Evolutionary conservation across 768 basidiomycete species (phyloP).

Genomic region (Lyophyllum atratum): DNA sequence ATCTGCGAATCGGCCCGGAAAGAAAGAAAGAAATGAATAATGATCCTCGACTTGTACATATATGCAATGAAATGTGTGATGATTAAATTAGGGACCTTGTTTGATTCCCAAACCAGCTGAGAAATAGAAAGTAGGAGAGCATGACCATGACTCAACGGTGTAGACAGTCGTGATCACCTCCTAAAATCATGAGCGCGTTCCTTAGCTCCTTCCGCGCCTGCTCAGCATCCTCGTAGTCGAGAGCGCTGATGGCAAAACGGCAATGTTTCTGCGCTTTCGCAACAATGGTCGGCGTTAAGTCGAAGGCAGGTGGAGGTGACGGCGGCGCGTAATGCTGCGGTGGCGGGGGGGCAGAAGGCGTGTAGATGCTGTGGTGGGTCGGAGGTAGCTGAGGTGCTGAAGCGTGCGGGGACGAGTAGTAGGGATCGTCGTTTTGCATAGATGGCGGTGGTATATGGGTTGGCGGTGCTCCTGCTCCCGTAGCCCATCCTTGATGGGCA

Average conservation of each 20-base stretch:
- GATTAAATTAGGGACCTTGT: not conserved
- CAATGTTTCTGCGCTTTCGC: constrained; percentile 89
- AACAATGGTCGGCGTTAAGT: constrained; percentile 66
- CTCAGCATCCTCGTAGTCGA: constrained; percentile 93
- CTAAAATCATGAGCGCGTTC: constrained; percentile 69
- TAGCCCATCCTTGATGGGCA: constrained; percentile 7
- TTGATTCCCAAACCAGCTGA: not conserved
- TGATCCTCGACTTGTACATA: not conserved
- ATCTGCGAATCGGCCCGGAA: not conserved
- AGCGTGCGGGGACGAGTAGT: constrained; percentile 1
- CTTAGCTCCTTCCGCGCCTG: constrained; percentile 84
- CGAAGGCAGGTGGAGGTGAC: constrained; percentile 31
- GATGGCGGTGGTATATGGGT: not conserved
- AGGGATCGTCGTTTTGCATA: constrained; percentile 1
- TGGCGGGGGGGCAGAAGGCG: constrained; percentile 1
- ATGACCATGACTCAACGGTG: too few species aligned
- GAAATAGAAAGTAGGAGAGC: constrained; percentile 2
- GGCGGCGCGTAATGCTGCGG: constrained; percentile 25
- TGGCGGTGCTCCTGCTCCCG: not conserved
- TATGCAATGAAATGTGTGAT: not conserved
- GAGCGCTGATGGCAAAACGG: constrained; percentile 88
- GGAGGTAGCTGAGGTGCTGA: constrained; percentile 17
- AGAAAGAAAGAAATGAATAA: not conserved
- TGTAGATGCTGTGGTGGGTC: constrained; percentile 6
- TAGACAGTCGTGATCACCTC: too few species aligned